phyloP scores from a whole-genome alignment of 2,329 filamentous ascomycete genomes.

The Diaporthe amygdali region DNA sequence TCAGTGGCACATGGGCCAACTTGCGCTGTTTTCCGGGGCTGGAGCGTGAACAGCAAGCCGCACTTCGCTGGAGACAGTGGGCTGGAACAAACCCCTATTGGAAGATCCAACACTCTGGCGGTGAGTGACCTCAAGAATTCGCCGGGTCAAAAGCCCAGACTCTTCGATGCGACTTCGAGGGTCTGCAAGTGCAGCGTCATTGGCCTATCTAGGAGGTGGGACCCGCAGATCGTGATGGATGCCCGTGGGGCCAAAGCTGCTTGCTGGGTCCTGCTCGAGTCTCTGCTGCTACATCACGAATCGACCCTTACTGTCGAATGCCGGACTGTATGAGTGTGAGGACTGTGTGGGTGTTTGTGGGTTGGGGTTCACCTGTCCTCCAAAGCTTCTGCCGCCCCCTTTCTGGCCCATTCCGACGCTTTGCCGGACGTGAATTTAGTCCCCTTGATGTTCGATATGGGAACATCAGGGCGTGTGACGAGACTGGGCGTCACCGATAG shows the following conservation, averaged over 20 bases:
- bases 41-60: neutral
- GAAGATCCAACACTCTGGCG: slow-evolving; percentile 15
- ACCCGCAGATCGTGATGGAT: slow-evolving; percentile 25
- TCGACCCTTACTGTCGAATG: neutral
- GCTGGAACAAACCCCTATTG: neutral
- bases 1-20: slow-evolving; percentile 6
- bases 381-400: slow-evolving; percentile 1
- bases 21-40: slow-evolving; percentile 13
- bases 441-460: neutral
- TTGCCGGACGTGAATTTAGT: neutral
- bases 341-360: slow-evolving; percentile 11
- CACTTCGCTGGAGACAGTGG: neutral
- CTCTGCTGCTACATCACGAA: neutral
- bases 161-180: slow-evolving; percentile 16
- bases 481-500: slow-evolving; percentile 12
- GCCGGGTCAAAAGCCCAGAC: slow-evolving; percentile 9
- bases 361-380: slow-evolving; percentile 11
- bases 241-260: slow-evolving; percentile 12
- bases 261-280: neutral
- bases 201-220: slow-evolving; percentile 5
- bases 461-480: slow-evolving; percentile 1
- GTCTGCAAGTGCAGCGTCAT: neutral
- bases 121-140: slow-evolving; percentile 20
- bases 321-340: neutral
- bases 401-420: neutral